phyloP scores from a whole-genome alignment of 768 basidiomycete genomes.

The Mycena metata region DNA sequence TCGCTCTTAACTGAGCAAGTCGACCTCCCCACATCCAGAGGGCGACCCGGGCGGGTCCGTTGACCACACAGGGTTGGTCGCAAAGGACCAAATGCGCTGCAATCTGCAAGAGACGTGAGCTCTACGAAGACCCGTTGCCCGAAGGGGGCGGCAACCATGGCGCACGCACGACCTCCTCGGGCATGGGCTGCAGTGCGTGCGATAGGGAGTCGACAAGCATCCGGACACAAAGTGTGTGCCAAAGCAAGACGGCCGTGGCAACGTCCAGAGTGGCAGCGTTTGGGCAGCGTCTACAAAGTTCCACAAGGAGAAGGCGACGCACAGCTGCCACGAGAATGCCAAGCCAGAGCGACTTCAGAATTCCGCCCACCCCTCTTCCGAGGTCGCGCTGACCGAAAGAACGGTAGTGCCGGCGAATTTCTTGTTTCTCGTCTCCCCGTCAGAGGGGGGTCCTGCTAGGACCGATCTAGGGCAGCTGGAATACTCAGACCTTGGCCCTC shows the following conservation, averaged over 20 bases:
- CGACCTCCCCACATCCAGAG: background rate
- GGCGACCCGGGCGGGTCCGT: constrained; percentile 1
- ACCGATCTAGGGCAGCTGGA: constrained; percentile 46
- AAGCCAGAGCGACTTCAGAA: constrained; percentile 27
- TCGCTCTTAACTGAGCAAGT: background rate
- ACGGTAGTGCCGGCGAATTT: constrained; percentile 39
- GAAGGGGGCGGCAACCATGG: background rate
- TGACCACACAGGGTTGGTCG: constrained; percentile 14
- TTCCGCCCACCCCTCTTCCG: background rate
- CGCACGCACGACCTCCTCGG: background rate
- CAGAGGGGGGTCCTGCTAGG: constrained; percentile 46
- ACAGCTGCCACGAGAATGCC: constrained; percentile 50
- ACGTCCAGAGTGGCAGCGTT: too few relatives aligned
- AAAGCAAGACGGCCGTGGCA: too few relatives aligned
- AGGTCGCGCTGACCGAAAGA: constrained; percentile 21
- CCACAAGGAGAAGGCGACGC: constrained; percentile 27
- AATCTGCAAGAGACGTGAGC: constrained; percentile 3
- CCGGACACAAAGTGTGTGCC: too few relatives aligned
- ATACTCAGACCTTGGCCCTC: constrained; percentile 58
- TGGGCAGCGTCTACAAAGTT: too few relatives aligned
- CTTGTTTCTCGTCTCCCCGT: constrained; percentile 48
- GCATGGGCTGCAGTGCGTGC: constrained; percentile 5
- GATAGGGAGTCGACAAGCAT: constrained; percentile 17
- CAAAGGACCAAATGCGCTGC: constrained; percentile 15
- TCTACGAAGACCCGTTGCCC: too few relatives aligned